Evolutionary conservation across 169 alveolate species (phyloP).

Genomic region (Eimeria sp.): DNA sequence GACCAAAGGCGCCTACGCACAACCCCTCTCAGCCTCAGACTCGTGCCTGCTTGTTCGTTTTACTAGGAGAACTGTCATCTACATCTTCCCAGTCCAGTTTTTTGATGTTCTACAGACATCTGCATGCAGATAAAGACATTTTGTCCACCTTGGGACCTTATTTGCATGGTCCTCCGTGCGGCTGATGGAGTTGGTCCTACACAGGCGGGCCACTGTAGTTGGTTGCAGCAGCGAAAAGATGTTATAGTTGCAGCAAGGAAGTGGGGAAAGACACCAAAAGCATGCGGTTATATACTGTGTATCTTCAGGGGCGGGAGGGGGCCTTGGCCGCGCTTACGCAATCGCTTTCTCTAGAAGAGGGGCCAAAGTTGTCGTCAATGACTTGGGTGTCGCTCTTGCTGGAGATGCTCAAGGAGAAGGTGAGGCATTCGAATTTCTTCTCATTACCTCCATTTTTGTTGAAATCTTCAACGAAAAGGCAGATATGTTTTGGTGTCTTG

Average conservation of each 20-base stretch:
- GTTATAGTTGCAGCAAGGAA: neutral
- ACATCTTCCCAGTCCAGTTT: neutral
- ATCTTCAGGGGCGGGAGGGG: slow-evolving; percentile 92
- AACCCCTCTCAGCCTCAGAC: neutral
- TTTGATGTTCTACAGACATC: no score
- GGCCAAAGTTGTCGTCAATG: slow-evolving; percentile 94
- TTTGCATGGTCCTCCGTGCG: neutral
- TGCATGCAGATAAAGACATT: neutral
- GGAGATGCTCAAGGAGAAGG: slow-evolving; percentile 87
- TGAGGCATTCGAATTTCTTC: neutral
- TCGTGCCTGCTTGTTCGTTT: neutral
- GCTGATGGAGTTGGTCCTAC: no score
- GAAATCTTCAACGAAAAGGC: no score
- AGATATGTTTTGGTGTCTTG: no score
- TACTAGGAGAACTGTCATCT: no score
- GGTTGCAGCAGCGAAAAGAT: neutral
- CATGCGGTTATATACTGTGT: neutral
- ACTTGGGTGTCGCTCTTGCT: slow-evolving; percentile 90
- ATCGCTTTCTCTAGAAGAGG: slow-evolving; percentile 91
- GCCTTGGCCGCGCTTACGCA: slow-evolving; percentile 94
- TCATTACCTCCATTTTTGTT: no score
- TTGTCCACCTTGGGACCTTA: neutral
- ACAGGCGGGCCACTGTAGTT: neutral
- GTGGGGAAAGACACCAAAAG: neutral
- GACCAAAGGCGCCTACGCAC: neutral